A percentile compares a stretch with the other conserved stretches of the same genome.
phyloP scores from a whole-genome alignment of 164 flowering plant species.

The Annona squamosa region DNA sequence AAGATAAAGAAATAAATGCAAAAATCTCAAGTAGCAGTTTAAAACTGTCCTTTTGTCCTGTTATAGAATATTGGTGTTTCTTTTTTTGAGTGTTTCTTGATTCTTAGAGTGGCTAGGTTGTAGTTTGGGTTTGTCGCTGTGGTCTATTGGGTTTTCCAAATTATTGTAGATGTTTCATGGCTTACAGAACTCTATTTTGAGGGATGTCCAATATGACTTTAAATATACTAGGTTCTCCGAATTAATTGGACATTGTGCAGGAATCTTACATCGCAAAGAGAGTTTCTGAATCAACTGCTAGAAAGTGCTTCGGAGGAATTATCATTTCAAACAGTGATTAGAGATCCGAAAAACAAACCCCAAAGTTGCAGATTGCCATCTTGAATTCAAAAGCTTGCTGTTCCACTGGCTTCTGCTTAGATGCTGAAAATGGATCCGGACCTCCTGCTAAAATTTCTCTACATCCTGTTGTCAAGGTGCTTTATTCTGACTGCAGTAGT shows the following conservation, averaged over 20 bases:
- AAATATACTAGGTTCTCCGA: background rate
- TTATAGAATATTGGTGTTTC: background rate
- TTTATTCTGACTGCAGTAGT: constrained; percentile 47
- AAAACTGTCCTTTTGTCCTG: background rate
- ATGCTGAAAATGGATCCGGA: constrained; percentile 21
- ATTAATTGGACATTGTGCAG: constrained; percentile 30
- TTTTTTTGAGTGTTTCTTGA: background rate
- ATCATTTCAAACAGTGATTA: constrained; percentile 69
- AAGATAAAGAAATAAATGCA: no score
- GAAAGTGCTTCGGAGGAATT: constrained; percentile 76
- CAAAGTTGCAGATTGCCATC: constrained; percentile 58
- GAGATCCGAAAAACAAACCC: constrained; percentile 52
- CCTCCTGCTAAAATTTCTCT: constrained; percentile 30
- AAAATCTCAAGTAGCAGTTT: no score
- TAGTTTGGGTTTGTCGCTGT: background rate
- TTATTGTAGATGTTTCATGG: background rate
- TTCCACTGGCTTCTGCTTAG: constrained; percentile 45
- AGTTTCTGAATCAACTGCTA: constrained; percentile 57
- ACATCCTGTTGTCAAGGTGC: constrained; percentile 62
- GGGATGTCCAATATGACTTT: background rate
- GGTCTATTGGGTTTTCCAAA: background rate
- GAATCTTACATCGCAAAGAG: constrained; percentile 60
- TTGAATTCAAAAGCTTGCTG: constrained; percentile 69
- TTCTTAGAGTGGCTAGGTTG: background rate
- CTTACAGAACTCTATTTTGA: no score